These are phyloP conservation scores for Epichloe scottii DNA, from an alignment of 2,329 filamentous ascomycete species.

Conservation along the genomic window DNA sequence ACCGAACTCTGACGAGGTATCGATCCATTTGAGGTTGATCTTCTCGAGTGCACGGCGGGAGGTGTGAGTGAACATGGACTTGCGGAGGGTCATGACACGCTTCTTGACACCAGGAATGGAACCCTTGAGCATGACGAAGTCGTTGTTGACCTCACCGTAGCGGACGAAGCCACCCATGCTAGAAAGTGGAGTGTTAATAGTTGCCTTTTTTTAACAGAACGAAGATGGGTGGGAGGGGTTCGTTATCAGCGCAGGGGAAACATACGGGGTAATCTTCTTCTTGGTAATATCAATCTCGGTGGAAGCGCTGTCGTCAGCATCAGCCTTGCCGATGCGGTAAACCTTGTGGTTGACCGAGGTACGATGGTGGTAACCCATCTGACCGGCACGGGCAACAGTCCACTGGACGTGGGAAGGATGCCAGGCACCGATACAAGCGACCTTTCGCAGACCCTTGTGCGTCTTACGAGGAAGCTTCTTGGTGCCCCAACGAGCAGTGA, in stretches of 20 bases:
- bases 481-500: conserved; percentile 96
- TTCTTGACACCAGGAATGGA: conserved; percentile 98
- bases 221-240: too few species aligned
- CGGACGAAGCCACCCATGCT: conserved; percentile 98
- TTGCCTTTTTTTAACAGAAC: background rate
- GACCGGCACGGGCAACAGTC: conserved; percentile 99
- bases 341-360: conserved; percentile 99
- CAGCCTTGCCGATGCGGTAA: conserved; percentile 93
- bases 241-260: background rate
- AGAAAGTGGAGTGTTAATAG: conserved; percentile 17
- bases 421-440: conserved; percentile 99
- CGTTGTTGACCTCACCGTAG: conserved; percentile 99
- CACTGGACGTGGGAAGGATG: conserved; percentile 99
- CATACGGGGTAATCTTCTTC: conserved; percentile 99
- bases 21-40: conserved; percentile 99
- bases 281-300: conserved; percentile 96
- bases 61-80: conserved; percentile 97
- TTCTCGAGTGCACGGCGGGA: conserved; percentile 94
- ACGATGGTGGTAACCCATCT: conserved; percentile 99
- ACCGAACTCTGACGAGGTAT: conserved; percentile 99
- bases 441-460: conserved; percentile 99
- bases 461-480: conserved; percentile 99
- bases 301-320: conserved; percentile 81
- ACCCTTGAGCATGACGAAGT: conserved; percentile 96
- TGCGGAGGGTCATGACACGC: conserved; percentile 96